Base-by-base conservation (phyloP, 805 yeast genomes). In the Nakazawaea pomicola region DNA sequence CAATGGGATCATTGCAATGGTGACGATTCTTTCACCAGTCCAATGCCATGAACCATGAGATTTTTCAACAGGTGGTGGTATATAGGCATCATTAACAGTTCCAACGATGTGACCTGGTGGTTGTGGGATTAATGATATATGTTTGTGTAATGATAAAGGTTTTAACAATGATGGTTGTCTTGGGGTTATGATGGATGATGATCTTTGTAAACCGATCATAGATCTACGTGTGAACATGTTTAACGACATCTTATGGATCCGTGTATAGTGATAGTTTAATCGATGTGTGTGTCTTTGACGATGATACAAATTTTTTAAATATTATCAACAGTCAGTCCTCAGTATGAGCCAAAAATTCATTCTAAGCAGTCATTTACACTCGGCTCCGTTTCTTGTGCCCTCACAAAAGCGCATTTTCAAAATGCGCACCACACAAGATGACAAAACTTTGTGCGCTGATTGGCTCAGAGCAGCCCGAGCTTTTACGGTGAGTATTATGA, bases 101-200 rank as follows among this genome's bases (percentile, higher is more conserved):
- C 97, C 98, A 35, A 81, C 81, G 43, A 91, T 81, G 59, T 83
- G 72, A 29, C 97, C 98, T 33, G 97, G 86, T 27, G 95, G 91
- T 64, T 86, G 95, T 44, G 82, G 81, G 45, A 78, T 76, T 35
- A 73, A 68, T 79, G 64, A 77, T 51, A 61, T 75, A 65, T 60
- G 72, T 27, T 25, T 25, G 6, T 35, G 14, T 25, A 17, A 17
- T 11, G 23, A 28, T 12, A 38, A 31, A 16, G 24, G 24, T 31
- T 21, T 21, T 9, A 7, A 11, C 8, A 29, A 36, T 15, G n/a
- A n/a, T n/a, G n/a, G n/a, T n/a, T n/a, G n/a, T n/a, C n/a, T n/a
- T n/a, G n/a, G n/a, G n/a, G n/a, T n/a, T n/a, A n/a, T n/a, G n/a
- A 14, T n/a, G 27, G 27, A 18, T 10, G n/a, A 10, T 20, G 33